A percentile compares a stretch with the other conserved stretches of the same genome.
Evolutionary conservation across 2,329 filamentous ascomycete genomes (phyloP).

Genomic region (Pestalotiopsis sp.): DNA sequence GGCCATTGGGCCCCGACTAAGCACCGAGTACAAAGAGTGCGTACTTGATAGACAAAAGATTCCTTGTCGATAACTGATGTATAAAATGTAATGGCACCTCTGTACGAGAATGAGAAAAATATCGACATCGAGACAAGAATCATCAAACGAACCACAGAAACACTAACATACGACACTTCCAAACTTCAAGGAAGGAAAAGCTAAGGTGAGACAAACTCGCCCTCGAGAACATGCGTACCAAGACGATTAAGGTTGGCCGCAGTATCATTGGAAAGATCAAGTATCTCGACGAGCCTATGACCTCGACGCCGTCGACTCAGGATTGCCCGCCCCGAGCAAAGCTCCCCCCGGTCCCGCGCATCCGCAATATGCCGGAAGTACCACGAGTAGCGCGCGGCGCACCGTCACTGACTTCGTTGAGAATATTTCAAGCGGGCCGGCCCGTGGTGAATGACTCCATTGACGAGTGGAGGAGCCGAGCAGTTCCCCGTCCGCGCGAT

Average conservation of each 20-base stretch:
- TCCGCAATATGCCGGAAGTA: background rate
- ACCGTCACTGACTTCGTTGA: background rate
- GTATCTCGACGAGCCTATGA: background rate
- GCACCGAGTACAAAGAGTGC: too few relatives aligned
- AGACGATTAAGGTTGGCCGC: background rate
- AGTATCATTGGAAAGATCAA: slow-evolving; percentile 9
- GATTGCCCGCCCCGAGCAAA: background rate
- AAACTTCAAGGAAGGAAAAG: background rate
- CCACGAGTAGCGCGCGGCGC: background rate
- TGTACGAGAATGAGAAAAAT: background rate
- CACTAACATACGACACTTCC: background rate
- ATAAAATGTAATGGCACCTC: background rate
- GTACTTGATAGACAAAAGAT: too few relatives aligned
- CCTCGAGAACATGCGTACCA: background rate
- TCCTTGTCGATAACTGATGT: background rate
- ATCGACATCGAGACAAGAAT: background rate
- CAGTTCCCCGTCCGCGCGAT: background rate
- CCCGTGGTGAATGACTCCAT: background rate
- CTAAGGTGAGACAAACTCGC: background rate
- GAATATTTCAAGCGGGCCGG: background rate
- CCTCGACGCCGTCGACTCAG: background rate
- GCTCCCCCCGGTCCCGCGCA: background rate
- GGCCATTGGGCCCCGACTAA: too few relatives aligned
- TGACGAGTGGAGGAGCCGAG: background rate
- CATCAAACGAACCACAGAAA: background rate